Conservation (phyloP, 495 filamentous ascomycete genomes). For the Bacidia rubella region DNA sequence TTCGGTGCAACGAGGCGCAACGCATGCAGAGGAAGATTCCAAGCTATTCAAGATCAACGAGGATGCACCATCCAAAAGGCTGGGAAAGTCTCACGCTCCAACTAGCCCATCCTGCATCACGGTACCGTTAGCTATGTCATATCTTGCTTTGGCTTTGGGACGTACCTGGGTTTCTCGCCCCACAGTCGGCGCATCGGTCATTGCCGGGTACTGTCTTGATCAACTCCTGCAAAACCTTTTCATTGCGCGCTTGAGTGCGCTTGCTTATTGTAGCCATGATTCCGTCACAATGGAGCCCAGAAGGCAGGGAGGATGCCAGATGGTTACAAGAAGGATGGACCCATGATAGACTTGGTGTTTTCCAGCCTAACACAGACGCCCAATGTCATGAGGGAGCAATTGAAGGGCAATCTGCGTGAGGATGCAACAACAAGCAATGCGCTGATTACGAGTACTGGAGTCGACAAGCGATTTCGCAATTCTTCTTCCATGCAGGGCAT, state of each 20-base stretch:
- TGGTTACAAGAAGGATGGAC: neutral
- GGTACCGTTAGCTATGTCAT: neutral
- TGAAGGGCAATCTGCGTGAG: no score
- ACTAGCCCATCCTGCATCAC: conserved; percentile 75
- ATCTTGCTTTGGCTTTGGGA: no score
- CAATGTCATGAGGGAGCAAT: no score
- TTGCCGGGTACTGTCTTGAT: conserved; percentile 81
- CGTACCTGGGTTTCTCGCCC: conserved; percentile 80
- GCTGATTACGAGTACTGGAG: no score
- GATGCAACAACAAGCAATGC: no score
- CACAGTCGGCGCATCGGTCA: conserved; percentile 89
- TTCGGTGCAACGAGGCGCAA: conserved; percentile 89
- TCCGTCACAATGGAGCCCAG: conserved; percentile 15
- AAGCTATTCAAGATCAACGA: conserved; percentile 39
- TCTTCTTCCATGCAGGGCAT: neutral
- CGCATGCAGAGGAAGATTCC: conserved; percentile 96
- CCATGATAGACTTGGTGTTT: neutral
- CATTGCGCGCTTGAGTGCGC: conserved; percentile 93
- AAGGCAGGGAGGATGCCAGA: neutral
- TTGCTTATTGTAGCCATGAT: conserved; percentile 58
- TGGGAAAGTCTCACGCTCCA: conserved; percentile 64
- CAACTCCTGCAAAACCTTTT: conserved; percentile 79
- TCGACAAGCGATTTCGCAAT: neutral
- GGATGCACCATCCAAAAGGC: neutral
- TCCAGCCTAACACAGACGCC: no score